Evolutionary conservation across 1,139 yeast genomes (phyloP), one percentile per base, ranked within the genome.

Genomic region (Kodamaea fungicola): DNA sequence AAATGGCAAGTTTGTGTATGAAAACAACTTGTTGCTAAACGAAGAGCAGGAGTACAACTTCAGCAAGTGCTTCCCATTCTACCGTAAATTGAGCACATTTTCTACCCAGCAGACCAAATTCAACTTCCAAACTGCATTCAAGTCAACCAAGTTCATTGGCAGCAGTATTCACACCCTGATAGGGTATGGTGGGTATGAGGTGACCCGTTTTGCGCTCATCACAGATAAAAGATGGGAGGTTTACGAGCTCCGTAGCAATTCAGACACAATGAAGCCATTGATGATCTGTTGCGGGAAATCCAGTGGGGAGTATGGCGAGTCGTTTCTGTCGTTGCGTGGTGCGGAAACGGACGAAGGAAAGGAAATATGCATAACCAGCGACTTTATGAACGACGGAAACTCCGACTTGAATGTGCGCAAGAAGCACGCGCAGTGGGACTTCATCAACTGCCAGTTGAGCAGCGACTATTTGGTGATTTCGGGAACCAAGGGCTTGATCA

Each of bases 21-120:
- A 61, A 44, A 52, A 53, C 33, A 46, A 46, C 28, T 41, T 56
- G n/a, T 45, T 57, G 9, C 50, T 63, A 23, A 63, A 61, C 42
- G 74, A 72, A 45, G 64, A 64, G 33, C 74, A 76, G 42, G 95
- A 86, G 55, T 69, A 76, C 45, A 71, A 80, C 41, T 87, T 81
- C 58, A 79, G 82, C 12, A 83, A 81, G 50, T 86, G 94, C 49
- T 89, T 87, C 61, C 97, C 97, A 1, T 76, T 80, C 41, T 86
- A 84, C 55, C 67, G 96, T 40, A 82, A 83, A 51, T 69, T 80
- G 36, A 70, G 76, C 29, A 78, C 81, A 28, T 82, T 74, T 55
- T 72, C 75, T 16, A 82, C 92, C 0, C 90, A 82, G 47, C 78
- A 79, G 22, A 56, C 73, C 26, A 71, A 67, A 40, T 63, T 78